Percentiles rank a stretch among this genome's conserved stretches.
Conservation (phyloP, 208 protist genomes). For the Entamoeba moshkovskii region DNA sequence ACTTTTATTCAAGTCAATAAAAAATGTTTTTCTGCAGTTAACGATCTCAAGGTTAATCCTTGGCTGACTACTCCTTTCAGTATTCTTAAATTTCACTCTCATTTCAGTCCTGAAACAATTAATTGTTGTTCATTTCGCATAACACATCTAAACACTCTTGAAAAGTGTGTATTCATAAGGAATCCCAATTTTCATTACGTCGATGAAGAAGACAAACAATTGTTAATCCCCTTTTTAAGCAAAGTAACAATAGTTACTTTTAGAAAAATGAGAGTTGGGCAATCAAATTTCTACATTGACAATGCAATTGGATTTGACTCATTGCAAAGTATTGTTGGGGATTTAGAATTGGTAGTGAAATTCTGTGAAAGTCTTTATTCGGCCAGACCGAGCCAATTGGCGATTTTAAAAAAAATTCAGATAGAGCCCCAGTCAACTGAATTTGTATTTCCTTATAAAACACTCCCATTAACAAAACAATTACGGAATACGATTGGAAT, state of each 20-base stretch:
- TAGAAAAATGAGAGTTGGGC: neutral
- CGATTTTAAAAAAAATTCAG: neutral
- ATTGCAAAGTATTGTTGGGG: neutral
- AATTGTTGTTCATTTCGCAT: neutral
- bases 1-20: neutral
- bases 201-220: neutral
- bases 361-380: neutral
- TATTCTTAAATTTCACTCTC: neutral
- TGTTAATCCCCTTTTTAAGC: neutral
- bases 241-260: neutral
- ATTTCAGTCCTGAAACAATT: neutral
- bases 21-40: neutral
- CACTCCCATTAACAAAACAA: neutral
- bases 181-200: neutral
- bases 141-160: neutral
- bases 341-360: neutral
- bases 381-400: neutral
- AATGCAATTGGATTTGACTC: neutral
- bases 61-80: neutral
- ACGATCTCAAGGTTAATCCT: neutral
- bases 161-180: neutral
- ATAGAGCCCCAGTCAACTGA: neutral
- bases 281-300: neutral
- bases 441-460: neutral
- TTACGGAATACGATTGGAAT: neutral